Conservation (phyloP, 2,329 filamentous ascomycete species). For the Aspergillus awamori region DNA sequence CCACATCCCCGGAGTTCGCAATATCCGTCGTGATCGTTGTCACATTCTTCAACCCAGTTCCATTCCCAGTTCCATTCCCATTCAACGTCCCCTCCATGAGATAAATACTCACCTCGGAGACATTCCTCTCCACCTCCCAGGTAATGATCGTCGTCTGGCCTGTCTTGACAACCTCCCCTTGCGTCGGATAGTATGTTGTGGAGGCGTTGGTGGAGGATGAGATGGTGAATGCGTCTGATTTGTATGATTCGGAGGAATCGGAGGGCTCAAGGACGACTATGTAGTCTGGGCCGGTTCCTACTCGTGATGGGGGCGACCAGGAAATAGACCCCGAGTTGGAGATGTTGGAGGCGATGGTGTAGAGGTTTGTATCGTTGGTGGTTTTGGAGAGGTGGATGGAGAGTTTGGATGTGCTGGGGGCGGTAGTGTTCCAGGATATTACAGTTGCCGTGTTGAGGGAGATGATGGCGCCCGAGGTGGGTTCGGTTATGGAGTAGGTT, state of each 20-base stretch:
- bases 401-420: neutral
- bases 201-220: neutral
- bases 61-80: neutral
- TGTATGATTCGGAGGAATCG: neutral
- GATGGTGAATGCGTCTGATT: neutral
- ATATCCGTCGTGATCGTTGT: conserved; percentile 1
- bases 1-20: neutral
- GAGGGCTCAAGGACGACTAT: conserved; percentile 1
- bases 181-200: neutral
- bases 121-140: neutral
- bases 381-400: conserved; percentile 3
- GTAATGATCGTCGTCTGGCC: neutral
- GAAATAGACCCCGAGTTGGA: conserved; percentile 5
- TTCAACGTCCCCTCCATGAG: neutral
- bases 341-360: conserved; percentile 9
- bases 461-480: neutral
- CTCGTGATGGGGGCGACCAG: neutral
- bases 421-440: neutral
- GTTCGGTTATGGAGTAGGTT: neutral
- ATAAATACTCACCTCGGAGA: neutral
- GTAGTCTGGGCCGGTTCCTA: neutral
- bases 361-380: neutral
- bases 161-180: neutral
- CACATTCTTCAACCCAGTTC: neutral
- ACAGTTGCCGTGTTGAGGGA: neutral